Base-by-base conservation (phyloP, 805 yeast species). In the Helenozyma rhizophorensis region DNA sequence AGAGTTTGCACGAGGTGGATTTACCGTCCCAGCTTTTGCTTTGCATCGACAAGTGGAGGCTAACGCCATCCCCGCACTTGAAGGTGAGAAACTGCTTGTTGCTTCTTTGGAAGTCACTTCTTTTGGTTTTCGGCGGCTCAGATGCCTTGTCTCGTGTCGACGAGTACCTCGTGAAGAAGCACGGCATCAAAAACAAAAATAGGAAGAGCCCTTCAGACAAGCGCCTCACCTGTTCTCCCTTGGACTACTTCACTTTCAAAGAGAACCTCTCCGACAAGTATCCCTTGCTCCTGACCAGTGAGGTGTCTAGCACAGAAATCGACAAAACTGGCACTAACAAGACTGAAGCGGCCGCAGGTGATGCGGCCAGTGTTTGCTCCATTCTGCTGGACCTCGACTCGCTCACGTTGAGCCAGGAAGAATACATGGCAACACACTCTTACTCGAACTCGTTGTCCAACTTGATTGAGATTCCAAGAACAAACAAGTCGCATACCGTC, bases 171-270 rank as follows among this genome's bases (percentile, higher is more conserved):
- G 54, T 63, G 19, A 47, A 59, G 19, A 63, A 62, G 27, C 73
- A 69, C 48, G 65, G 62, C 6, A 52, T 61, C 15, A 43, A 42
- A 28, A 54, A 41, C 38, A 57, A 40, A 29, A 46, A 32, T 17
- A 56, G 41, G 19, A 51, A 44, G 18, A 48, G 40, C 19, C 24
- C 48, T 18, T 32, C 40, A 4, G 43, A 62, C 24, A 54, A 47
- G 28, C 53, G 51, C 30, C 59, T 71, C 30, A 58, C 68, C 0
- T 80, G 89, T 8, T 79, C 95, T 1, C 95, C 96, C 0, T 57
- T 85, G n/a, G 95, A 89, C 43, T 90, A 85, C 51, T 80, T 78
- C 48, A 77, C 83, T 6, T 88, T 84, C 50, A 68, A 87, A 40
- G 84, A 83, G 32, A 94, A 86, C 39, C 54, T 89, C 3, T 55